These are phyloP conservation scores for Lepraria neglecta DNA, from an alignment of 495 filamentous ascomycete species.

Conservation along the genomic window DNA sequence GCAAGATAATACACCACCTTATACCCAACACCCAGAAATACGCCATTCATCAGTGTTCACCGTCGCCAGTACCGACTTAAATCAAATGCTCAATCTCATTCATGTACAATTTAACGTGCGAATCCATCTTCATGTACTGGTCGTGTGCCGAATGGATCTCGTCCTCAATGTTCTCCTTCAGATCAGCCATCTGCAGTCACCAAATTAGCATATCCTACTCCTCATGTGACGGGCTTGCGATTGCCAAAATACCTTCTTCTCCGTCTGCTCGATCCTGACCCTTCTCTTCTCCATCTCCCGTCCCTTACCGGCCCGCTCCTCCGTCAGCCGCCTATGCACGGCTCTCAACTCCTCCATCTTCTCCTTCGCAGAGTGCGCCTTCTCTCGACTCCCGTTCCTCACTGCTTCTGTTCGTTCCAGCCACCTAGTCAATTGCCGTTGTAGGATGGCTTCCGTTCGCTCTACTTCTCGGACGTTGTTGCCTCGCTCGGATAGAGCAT, in stretches of 20 bases:
- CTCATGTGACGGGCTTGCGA: not conserved
- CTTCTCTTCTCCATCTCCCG: slow-evolving; percentile 85
- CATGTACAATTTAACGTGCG: slow-evolving; percentile 95
- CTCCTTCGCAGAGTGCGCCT: slow-evolving; percentile 68
- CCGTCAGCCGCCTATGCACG: slow-evolving; percentile 71
- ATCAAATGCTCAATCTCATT: slow-evolving; percentile 90
- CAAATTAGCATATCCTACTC: slow-evolving; percentile 16
- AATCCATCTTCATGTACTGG: slow-evolving; percentile 92
- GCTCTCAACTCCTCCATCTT: slow-evolving; percentile 84
- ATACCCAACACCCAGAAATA: not conserved
- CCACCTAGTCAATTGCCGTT: slow-evolving; percentile 76
- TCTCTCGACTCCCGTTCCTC: slow-evolving; percentile 68
- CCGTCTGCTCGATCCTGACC: slow-evolving; percentile 91
- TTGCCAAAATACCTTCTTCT: slow-evolving; percentile 75
- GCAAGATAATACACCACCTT: not conserved
- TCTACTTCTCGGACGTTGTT: slow-evolving; percentile 89
- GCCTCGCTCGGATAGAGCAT: slow-evolving; percentile 77
- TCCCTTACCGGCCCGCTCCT: slow-evolving; percentile 77
- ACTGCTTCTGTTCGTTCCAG: slow-evolving; percentile 77
- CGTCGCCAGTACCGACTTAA: not conserved
- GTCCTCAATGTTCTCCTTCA: slow-evolving; percentile 93
- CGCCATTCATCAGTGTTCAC: not conserved
- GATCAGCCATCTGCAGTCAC: slow-evolving; percentile 73
- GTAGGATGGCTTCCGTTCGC: slow-evolving; percentile 72
- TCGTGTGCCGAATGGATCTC: slow-evolving; percentile 82